phyloP scores from a whole-genome alignment of 257 asterid genomes.

The Fraxinus cuspidata region DNA sequence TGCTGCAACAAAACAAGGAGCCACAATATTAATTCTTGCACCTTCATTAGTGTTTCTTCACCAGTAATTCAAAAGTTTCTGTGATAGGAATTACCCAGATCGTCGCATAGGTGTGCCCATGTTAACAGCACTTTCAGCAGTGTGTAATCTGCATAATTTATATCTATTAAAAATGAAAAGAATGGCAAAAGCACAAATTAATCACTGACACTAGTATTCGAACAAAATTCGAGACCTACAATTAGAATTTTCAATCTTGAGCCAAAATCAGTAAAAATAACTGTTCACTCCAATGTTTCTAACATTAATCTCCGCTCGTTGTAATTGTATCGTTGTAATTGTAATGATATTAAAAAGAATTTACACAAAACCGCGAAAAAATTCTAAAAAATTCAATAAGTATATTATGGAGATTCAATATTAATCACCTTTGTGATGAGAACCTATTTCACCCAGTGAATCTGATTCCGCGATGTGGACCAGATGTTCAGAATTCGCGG shows the following conservation, averaged over 20 bases:
- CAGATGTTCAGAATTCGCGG: neutral
- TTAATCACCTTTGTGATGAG: neutral
- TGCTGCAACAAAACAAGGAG: slow-evolving; percentile 40
- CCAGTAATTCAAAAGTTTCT: neutral
- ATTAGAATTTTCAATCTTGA: slow-evolving; percentile 22
- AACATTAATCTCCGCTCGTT: slow-evolving; percentile 10
- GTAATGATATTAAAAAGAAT: neutral
- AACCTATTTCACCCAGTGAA: neutral
- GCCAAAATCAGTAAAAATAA: neutral
- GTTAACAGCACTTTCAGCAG: slow-evolving; percentile 32
- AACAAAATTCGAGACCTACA: neutral
- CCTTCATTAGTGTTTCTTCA: neutral
- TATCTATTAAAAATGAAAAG: slow-evolving; percentile 17
- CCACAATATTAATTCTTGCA: slow-evolving; percentile 4
- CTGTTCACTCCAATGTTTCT: neutral
- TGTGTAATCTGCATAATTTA: slow-evolving; percentile 28
- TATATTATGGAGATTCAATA: neutral
- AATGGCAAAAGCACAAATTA: neutral
- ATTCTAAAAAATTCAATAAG: neutral
- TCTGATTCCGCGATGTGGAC: neutral
- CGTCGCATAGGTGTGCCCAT: slow-evolving; percentile 52
- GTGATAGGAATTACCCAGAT: neutral
- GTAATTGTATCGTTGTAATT: neutral
- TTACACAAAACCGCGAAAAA: neutral
- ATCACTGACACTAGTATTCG: slow-evolving; percentile 12